Conservation (phyloP, 495 filamentous ascomycete species). For the Aspergillus baeticus region DNA sequence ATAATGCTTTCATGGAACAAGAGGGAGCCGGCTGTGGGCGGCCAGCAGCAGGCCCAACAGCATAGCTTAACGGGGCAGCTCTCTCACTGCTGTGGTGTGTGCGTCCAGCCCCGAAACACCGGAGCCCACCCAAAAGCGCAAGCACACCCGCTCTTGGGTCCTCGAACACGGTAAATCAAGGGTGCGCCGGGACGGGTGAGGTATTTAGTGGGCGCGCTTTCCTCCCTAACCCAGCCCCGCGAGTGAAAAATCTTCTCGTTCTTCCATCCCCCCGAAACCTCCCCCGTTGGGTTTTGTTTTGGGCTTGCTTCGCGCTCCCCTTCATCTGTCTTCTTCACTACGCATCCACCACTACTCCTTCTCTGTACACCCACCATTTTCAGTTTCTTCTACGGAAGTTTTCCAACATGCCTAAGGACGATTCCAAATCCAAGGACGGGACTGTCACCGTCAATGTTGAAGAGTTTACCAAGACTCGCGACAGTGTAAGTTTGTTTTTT, state of each 20-base stretch:
- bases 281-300: slow-evolving; percentile 6
- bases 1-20: no score
- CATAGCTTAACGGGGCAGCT: neutral
- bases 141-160: neutral
- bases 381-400: neutral
- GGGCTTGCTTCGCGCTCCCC: slow-evolving; percentile 5
- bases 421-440: slow-evolving; percentile 31
- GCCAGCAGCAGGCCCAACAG: no score
- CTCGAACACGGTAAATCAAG: neutral
- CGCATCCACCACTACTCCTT: neutral
- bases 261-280: slow-evolving; percentile 10
- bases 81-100: no score
- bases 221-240: slow-evolving; percentile 16
- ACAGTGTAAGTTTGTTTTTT: slow-evolving; percentile 53
- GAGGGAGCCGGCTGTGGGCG: no score
- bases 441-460: slow-evolving; percentile 53
- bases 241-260: slow-evolving; percentile 25
- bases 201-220: slow-evolving; percentile 7
- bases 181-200: neutral
- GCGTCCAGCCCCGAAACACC: neutral
- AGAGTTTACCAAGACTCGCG: slow-evolving; percentile 61
- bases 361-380: slow-evolving; percentile 4
- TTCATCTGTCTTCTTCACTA: slow-evolving; percentile 1
- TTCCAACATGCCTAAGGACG: slow-evolving; percentile 34
- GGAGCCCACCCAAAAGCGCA: neutral